Evolutionary conservation across 768 basidiomycete species (phyloP).

Genomic region (Fistulinella prunicolor): DNA sequence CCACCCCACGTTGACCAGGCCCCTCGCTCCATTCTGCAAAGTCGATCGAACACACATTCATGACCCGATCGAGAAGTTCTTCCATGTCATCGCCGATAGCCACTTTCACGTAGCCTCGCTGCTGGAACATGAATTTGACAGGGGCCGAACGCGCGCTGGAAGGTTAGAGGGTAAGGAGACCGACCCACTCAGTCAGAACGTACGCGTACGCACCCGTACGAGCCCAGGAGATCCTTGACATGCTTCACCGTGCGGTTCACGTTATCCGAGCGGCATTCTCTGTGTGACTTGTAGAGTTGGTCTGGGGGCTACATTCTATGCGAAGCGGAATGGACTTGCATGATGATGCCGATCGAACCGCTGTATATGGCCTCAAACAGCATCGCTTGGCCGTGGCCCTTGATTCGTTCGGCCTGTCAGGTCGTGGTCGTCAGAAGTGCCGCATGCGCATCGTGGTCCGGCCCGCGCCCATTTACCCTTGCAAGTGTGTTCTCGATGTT

Average conservation of each 20-base stretch:
- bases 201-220: constrained; percentile 41
- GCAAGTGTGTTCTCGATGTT: constrained; percentile 63
- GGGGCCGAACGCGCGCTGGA: constrained; percentile 57
- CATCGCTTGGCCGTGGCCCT: constrained; percentile 46
- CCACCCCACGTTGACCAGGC: constrained; percentile 32
- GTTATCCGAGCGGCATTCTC: constrained; percentile 65
- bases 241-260: constrained; percentile 57
- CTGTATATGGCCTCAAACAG: constrained; percentile 61
- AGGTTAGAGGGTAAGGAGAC: not conserved
- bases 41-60: constrained; percentile 44
- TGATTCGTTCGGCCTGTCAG: constrained; percentile 46
- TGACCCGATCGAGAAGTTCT: constrained; percentile 38
- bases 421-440: not conserved
- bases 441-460: not conserved
- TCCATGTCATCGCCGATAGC: constrained; percentile 35
- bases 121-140: constrained; percentile 63
- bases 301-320: constrained; percentile 5
- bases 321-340: constrained; percentile 43
- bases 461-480: constrained; percentile 37
- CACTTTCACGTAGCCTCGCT: constrained; percentile 51
- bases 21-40: constrained; percentile 40
- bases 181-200: not conserved
- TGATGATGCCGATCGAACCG: constrained; percentile 58
- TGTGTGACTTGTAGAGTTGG: constrained; percentile 29
- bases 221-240: constrained; percentile 49